Evolutionary conservation across 331 rosid species (phyloP).

Genomic region (Saraca asoca): DNA sequence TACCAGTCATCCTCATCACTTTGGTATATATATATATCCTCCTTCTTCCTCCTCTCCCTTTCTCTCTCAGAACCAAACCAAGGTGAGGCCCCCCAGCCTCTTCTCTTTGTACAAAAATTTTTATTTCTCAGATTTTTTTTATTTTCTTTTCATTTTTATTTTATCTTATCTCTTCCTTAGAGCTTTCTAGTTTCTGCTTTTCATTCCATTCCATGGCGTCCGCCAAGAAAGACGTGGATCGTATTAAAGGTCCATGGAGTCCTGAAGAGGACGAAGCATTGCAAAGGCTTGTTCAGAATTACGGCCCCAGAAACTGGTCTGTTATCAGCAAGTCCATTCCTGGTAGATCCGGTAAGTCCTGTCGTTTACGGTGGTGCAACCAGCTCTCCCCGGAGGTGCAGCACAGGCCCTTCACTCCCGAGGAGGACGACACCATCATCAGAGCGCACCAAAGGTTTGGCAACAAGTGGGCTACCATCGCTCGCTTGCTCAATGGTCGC

Average conservation of each 20-base stretch:
- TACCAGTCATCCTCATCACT: too few species aligned
- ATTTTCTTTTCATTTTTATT: not conserved
- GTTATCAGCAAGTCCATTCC: conserved; percentile 79
- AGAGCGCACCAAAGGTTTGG: conserved; percentile 67
- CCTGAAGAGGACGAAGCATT: conserved; percentile 79
- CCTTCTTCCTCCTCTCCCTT: too few species aligned
- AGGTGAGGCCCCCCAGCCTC: not conserved
- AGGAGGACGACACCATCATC: conserved; percentile 64
- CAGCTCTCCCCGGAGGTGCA: conserved; percentile 85
- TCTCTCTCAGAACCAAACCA: conserved; percentile 1
- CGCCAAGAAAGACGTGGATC: conserved; percentile 53
- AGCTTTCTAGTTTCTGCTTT: not conserved
- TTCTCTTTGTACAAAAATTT: too few species aligned
- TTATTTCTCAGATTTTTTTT: too few species aligned
- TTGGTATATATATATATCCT: too few species aligned
- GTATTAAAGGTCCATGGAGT: conserved; percentile 91
- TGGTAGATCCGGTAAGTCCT: conserved; percentile 82
- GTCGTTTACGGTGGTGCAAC: conserved; percentile 90
- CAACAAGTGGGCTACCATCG: conserved; percentile 35
- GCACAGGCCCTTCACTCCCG: conserved; percentile 67
- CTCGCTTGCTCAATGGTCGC: too few species aligned
- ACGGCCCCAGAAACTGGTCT: conserved; percentile 80
- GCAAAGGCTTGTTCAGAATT: conserved; percentile 54
- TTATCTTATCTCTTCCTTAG: not conserved
- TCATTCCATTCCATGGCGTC: conserved; percentile 47